A percentile compares a stretch with the other conserved stretches of the same genome.
Conservation (phyloP, 768 basidiomycete species). For the Pulveroboletus frians region DNA sequence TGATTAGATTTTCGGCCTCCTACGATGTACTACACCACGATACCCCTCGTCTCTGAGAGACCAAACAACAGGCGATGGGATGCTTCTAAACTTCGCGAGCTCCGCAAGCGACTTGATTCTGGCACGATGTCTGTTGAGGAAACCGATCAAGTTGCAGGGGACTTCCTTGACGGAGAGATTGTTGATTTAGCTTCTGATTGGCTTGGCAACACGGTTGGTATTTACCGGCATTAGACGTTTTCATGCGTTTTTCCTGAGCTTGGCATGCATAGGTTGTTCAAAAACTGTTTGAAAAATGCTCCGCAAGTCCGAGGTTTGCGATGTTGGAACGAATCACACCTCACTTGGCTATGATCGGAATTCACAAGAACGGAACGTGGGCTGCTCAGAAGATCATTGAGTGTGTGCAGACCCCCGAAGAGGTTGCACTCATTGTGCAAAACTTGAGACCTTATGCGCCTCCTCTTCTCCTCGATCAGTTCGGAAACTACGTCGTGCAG, state of each 20-base stretch:
- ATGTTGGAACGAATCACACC: constrained; percentile 95
- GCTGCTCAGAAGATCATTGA: constrained; percentile 99
- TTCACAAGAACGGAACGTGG: constrained; percentile 99
- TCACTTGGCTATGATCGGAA: constrained; percentile 94
- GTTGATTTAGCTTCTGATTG: constrained; percentile 96
- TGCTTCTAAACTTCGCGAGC: constrained; percentile 86
- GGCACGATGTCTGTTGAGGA: constrained; percentile 79
- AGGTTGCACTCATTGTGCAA: constrained; percentile 77
- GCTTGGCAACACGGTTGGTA: constrained; percentile 81
- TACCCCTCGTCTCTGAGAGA: constrained; percentile 84
- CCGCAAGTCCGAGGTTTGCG: constrained; percentile 66
- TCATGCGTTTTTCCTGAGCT: constrained; percentile 2
- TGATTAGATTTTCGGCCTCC: constrained; percentile 80
- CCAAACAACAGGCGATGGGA: constrained; percentile 88
- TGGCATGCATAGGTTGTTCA: constrained; percentile 69
- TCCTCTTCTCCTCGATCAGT: constrained; percentile 89
- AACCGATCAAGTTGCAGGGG: constrained; percentile 83
- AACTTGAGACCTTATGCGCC: constrained; percentile 89
- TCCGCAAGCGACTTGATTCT: constrained; percentile 92
- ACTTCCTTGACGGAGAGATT: constrained; percentile 91
- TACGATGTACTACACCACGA: constrained; percentile 94
- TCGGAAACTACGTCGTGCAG: constrained; percentile 92
- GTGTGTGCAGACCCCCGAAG: constrained; percentile 83
- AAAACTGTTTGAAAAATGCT: constrained; percentile 92
- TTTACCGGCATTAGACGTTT: not conserved